Evolutionary conservation across 805 yeast species (phyloP), one percentile per base, ranked within the genome.

Genomic region (Candida sonorensis): DNA sequence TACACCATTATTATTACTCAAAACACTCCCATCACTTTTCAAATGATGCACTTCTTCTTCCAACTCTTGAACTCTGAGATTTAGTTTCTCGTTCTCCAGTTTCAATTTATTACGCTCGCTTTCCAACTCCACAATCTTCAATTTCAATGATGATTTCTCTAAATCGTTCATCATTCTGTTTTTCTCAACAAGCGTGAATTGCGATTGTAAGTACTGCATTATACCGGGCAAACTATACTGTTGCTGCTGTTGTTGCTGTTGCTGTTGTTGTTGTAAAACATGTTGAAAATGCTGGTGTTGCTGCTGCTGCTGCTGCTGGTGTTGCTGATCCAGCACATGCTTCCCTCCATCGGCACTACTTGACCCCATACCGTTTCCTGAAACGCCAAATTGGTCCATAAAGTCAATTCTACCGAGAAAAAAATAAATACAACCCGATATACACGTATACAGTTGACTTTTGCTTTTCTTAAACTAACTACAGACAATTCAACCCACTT

Each of bases 191-290:
- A 65, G 65, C 16, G 79, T 72, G 51, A 72, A 73, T 40, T 73
- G 79, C n/a, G 71, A 62, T 26, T 76, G 75, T 37, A 73, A 53
- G 45, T 73, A 73, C 45, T 72, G 73, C 57, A 73, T 72, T 15
- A 73, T 72, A 0, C 80, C 80, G 0, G 80, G 80, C 11, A 73
- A 57, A 3, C 78, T 71, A 27, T 60, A 60, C 16, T 55, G 54
- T 26, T 45, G 44, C 39, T 13, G 40, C 35, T 12, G 35, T 23
- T 19, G 30, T 36, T 21, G 21, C 11, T 30, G 27, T 32, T 36
- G 29, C 13, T 26, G 29, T 13, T 17, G 29, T 16, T 26, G 29
- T 17, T 26, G 29, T n/a, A n/a, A n/a, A n/a, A n/a, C n/a, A n/a
- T n/a, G n/a, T n/a, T n/a, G n/a, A n/a, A n/a, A n/a, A 9, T 16